phyloP scores from a whole-genome alignment of 768 basidiomycete genomes.

The Mycena amicta region DNA sequence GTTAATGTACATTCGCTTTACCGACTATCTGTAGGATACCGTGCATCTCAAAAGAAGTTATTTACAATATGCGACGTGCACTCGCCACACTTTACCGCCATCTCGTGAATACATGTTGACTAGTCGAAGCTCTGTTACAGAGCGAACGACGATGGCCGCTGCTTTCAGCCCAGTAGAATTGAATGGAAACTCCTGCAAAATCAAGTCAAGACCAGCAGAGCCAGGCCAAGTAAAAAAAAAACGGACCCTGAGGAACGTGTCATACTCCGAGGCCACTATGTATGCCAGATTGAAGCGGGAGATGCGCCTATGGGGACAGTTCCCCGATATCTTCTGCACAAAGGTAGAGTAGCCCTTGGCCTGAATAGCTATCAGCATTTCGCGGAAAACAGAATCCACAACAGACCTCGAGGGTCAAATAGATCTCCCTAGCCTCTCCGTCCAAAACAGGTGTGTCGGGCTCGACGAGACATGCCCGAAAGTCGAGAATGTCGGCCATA shows the following conservation, averaged over 20 bases:
- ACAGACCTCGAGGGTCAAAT: constrained; percentile 19
- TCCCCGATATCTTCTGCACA: constrained; percentile 16
- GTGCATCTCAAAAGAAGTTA: no score
- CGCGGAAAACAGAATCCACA: background rate
- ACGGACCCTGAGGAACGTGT: constrained; percentile 16
- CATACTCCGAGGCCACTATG: constrained; percentile 14
- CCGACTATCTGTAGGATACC: no score
- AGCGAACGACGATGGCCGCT: constrained; percentile 21
- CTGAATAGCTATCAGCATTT: background rate
- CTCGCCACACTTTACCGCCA: constrained; percentile 14
- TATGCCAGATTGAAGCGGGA: constrained; percentile 23
- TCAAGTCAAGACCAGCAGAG: background rate
- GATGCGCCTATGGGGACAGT: constrained; percentile 17
- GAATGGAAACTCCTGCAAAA: constrained; percentile 13
- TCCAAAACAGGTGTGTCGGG: constrained; percentile 20
- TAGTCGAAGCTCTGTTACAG: constrained; percentile 18
- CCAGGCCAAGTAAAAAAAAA: background rate
- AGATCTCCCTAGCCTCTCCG: constrained; percentile 11
- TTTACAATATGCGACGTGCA: constrained; percentile 17
- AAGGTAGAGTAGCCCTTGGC: constrained; percentile 21
- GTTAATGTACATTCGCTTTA: no score
- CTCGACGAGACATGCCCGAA: constrained; percentile 17
- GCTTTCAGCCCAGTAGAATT: constrained; percentile 19
- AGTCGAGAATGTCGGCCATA: constrained; percentile 24
- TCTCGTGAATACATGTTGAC: constrained; percentile 23